Percentiles rank a stretch among this genome's conserved stretches.
Evolutionary conservation across 192 early-diverging fungal genomes (phyloP).

Genomic region (Glomus cerebriforme): DNA sequence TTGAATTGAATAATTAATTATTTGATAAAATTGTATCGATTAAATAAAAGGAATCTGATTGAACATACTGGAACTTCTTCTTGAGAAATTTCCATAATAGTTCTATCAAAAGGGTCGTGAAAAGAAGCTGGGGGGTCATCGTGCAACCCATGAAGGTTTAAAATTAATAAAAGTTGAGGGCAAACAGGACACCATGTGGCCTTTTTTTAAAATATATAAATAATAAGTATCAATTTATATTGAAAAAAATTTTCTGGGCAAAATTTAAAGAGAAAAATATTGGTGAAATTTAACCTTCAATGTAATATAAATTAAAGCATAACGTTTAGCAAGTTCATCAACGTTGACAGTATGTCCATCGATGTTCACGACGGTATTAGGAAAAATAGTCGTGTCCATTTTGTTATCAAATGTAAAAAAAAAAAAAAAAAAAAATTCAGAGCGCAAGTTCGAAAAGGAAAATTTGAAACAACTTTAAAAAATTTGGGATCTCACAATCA

Average conservation of each 20-base stretch:
- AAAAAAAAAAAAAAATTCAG: no score
- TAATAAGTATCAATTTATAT: neutral
- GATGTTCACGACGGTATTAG: neutral
- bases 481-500: no score
- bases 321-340: neutral
- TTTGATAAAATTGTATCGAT: neutral
- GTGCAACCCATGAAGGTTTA: conserved; percentile 21
- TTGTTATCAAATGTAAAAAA: no score
- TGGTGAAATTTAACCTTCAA: neutral
- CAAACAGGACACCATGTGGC: conserved; percentile 19
- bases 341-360: neutral
- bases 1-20: neutral
- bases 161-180: neutral
- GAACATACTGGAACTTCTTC: neutral
- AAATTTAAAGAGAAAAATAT: neutral
- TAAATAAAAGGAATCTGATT: neutral
- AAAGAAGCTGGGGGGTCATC: neutral
- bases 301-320: conserved; percentile 1
- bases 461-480: no score
- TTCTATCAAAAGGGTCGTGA: neutral
- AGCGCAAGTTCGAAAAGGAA: no score
- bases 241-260: neutral
- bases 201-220: neutral
- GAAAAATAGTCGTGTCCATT: neutral
- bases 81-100: neutral